Evolutionary conservation across 495 filamentous ascomycete genomes (phyloP).

Genomic region (Annulohypoxylon maeteangense): DNA sequence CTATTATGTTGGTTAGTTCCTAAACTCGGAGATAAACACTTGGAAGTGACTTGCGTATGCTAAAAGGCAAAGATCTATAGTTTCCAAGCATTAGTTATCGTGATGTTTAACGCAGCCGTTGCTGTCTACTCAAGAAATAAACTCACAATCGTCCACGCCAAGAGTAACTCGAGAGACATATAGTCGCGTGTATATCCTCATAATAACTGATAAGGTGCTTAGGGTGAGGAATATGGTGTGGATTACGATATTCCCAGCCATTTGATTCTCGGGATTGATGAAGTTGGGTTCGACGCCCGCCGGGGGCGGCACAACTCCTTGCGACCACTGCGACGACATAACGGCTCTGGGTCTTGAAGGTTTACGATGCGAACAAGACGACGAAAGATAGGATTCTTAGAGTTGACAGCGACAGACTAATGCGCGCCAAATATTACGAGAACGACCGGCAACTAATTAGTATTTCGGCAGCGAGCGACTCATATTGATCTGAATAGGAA

Average conservation of each 20-base stretch:
- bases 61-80: neutral
- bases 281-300: neutral
- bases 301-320: conserved; percentile 1
- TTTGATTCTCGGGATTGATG: neutral
- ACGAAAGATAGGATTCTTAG: neutral
- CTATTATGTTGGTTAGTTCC: neutral
- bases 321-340: conserved; percentile 7
- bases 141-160: conserved; percentile 12
- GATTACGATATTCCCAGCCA: neutral
- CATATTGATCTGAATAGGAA: neutral
- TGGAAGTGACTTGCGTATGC: conserved; percentile 2
- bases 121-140: neutral
- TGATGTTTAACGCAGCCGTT: neutral
- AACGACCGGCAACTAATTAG: neutral
- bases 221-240: conserved; percentile 2
- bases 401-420: neutral
- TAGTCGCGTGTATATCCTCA: conserved; percentile 8
- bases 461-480: neutral
- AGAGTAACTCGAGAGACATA: neutral
- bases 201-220: conserved; percentile 1
- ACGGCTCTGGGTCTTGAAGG: neutral
- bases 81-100: neutral
- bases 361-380: neutral
- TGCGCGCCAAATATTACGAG: conserved; percentile 7
- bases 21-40: neutral